These are phyloP conservation scores for Cladochytrium replicatum DNA, from an alignment of 192 early-diverging fungal genomes.

Conservation along the genomic window DNA sequence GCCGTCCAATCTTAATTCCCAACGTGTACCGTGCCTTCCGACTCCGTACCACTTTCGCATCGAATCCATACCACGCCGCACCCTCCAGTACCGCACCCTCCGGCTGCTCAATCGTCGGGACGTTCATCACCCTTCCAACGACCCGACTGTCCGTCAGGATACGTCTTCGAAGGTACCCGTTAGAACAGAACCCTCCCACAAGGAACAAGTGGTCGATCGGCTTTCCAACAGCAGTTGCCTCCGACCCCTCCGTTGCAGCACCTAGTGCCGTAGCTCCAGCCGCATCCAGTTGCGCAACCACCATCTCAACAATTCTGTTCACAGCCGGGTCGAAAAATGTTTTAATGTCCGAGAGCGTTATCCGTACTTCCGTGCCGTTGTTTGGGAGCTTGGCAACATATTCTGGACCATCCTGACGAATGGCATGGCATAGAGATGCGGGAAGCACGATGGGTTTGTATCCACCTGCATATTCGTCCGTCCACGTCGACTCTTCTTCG, in stretches of 20 bases:
- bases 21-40: too few relatives aligned
- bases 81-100: too few relatives aligned
- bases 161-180: constrained; percentile 2
- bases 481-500: not conserved
- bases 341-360: not conserved
- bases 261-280: not conserved
- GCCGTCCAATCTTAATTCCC: too few relatives aligned
- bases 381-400: not conserved
- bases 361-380: constrained; percentile 2
- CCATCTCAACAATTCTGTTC: not conserved
- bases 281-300: not conserved
- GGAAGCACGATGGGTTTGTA: not conserved
- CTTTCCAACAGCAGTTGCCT: too few relatives aligned
- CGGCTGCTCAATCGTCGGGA: too few relatives aligned
- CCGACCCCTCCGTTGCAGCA: too few relatives aligned
- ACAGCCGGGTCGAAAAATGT: constrained; percentile 5
- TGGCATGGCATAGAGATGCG: not conserved
- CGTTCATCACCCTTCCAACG: too few relatives aligned
- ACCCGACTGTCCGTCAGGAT: too few relatives aligned
- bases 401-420: not conserved
- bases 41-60: not conserved
- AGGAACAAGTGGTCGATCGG: constrained; percentile 1
- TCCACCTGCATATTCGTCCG: not conserved
- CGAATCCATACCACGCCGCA: not conserved
- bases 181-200: constrained; percentile 3